These are phyloP conservation scores for Cladorrhinum sp. DNA, from an alignment of 2,329 filamentous ascomycete genomes.

Conservation along the genomic window DNA sequence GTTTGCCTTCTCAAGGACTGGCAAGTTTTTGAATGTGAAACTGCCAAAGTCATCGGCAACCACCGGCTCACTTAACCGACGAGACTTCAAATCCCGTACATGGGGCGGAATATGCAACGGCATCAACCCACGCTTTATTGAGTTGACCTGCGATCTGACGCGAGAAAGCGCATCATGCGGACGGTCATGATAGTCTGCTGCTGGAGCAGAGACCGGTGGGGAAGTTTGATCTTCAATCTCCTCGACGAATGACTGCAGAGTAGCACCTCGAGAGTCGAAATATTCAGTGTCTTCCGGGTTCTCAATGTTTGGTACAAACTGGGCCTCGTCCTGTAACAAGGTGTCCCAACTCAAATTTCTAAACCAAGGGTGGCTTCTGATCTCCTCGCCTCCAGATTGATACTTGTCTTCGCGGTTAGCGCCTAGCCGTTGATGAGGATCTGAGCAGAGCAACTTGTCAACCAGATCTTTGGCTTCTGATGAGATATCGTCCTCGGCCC, in stretches of 20 bases:
- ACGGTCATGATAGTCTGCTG: constrained; percentile 77
- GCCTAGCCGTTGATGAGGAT: constrained; percentile 78
- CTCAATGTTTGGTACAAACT: constrained; percentile 88
- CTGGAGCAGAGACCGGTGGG: constrained; percentile 66
- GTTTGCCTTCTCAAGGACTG: constrained; percentile 95
- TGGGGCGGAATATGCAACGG: constrained; percentile 95
- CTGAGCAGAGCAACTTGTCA: constrained; percentile 82
- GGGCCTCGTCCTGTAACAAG: constrained; percentile 88
- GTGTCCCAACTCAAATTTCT: constrained; percentile 83
- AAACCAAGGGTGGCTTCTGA: constrained; percentile 88
- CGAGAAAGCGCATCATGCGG: constrained; percentile 93
- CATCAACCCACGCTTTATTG: constrained; percentile 88
- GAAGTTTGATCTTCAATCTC: constrained; percentile 89
- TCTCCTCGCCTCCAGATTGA: constrained; percentile 82
- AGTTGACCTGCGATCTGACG: constrained; percentile 81
- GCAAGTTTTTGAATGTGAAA: constrained; percentile 96
- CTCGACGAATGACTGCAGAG: constrained; percentile 85
- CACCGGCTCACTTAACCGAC: constrained; percentile 86
- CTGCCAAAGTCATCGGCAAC: constrained; percentile 89
- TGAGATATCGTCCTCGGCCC: constrained; percentile 75
- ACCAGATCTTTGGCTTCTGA: constrained; percentile 90
- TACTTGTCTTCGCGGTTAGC: constrained; percentile 82
- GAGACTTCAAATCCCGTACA: constrained; percentile 83
- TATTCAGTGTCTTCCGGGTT: constrained; percentile 98
- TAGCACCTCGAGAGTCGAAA: constrained; percentile 88